These are phyloP conservation scores for Pleurotus giganteus DNA, from an alignment of 768 basidiomycete genomes.

Conservation along the genomic window DNA sequence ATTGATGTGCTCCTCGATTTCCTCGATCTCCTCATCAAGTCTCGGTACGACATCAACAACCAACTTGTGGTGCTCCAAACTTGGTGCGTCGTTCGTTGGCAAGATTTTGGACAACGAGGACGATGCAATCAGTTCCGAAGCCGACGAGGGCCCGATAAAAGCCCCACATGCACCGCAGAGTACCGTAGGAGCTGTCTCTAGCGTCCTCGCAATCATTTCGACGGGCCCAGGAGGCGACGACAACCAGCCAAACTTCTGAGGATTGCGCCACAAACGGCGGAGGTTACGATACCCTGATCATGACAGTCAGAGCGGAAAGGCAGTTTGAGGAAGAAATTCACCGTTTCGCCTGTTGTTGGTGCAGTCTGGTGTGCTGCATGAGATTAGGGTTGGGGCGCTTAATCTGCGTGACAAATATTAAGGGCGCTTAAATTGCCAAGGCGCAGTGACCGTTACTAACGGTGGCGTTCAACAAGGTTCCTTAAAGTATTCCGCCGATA, in stretches of 20 bases:
- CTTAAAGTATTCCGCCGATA: too few relatives aligned
- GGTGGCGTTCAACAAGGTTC: too few relatives aligned
- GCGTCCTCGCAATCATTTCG: background rate
- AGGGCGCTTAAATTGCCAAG: too few relatives aligned
- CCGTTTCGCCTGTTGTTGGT: too few relatives aligned
- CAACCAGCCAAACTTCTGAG: background rate
- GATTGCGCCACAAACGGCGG: background rate
- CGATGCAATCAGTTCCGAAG: background rate
- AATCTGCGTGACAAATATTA: too few relatives aligned
- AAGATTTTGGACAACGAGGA: background rate
- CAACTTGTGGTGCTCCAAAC: background rate
- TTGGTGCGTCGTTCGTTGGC: background rate
- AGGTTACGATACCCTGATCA: too few relatives aligned
- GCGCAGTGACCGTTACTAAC: too few relatives aligned
- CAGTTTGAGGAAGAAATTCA: background rate
- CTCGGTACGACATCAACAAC: background rate
- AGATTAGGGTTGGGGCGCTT: too few relatives aligned
- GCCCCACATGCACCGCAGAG: slow-evolving; percentile 1
- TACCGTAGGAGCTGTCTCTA: background rate
- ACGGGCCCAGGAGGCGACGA: background rate
- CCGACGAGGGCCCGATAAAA: background rate
- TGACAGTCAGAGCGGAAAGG: too few relatives aligned
- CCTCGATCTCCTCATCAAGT: background rate
- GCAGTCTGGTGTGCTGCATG: too few relatives aligned
- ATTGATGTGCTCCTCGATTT: background rate